Percentiles rank a stretch among this genome's conserved stretches.
These are phyloP conservation scores for Hypoxylon lenormandii DNA, from an alignment of 495 filamentous ascomycete genomes.

Conservation along the genomic window DNA sequence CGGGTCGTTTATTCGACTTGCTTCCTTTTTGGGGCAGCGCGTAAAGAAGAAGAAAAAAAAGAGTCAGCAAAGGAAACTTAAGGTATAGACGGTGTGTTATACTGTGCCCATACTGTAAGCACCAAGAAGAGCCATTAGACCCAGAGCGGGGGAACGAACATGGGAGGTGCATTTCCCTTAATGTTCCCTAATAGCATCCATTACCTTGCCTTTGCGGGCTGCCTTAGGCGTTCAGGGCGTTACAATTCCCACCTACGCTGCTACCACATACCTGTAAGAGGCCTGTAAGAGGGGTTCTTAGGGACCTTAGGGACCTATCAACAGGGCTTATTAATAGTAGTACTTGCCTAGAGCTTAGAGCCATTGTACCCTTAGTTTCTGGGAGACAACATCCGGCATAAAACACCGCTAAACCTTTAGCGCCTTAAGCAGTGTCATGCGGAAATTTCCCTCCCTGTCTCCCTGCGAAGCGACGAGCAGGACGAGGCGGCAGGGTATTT, in stretches of 20 bases:
- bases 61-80: constrained; percentile 18
- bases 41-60: constrained; percentile 38
- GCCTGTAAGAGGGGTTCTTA: too few species aligned
- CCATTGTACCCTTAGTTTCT: neutral
- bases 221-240: too few species aligned
- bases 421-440: constrained; percentile 25
- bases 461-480: constrained; percentile 12
- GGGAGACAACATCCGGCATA: neutral
- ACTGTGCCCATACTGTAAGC: constrained; percentile 3
- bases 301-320: too few species aligned
- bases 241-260: too few species aligned
- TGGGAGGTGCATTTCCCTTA: neutral
- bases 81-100: constrained; percentile 1
- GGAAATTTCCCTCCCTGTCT: constrained; percentile 18
- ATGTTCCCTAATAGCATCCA: neutral
- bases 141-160: constrained; percentile 42
- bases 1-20: constrained; percentile 33
- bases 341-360: neutral
- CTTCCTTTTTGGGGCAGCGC: constrained; percentile 38
- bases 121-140: neutral
- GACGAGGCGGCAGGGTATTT: constrained; percentile 3
- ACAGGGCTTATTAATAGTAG: neutral
- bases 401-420: constrained; percentile 20
- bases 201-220: too few species aligned
- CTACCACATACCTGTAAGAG: too few species aligned